These are phyloP conservation scores for Umbilicaria muhlenbergii DNA, from an alignment of 495 filamentous ascomycete genomes.

Conservation along the genomic window DNA sequence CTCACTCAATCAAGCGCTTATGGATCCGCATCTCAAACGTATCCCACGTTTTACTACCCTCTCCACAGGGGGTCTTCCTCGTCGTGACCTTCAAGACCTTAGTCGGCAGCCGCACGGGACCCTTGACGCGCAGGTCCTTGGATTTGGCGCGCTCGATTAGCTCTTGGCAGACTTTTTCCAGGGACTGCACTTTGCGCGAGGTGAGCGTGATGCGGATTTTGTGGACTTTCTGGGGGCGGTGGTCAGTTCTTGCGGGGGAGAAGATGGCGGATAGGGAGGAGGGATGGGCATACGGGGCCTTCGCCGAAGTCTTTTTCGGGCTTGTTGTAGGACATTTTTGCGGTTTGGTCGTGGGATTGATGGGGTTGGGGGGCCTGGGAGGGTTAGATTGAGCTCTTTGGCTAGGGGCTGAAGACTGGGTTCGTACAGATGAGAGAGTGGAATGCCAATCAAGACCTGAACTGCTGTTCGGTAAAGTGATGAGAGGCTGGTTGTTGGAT, in stretches of 20 bases:
- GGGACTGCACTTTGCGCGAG: conserved; percentile 75
- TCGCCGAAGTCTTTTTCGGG: conserved; percentile 88
- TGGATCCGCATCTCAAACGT: conserved; percentile 98
- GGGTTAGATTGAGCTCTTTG: no score
- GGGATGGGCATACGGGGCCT: conserved; percentile 42
- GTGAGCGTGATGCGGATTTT: conserved; percentile 98
- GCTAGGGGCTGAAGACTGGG: background rate
- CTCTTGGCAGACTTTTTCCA: conserved; percentile 97
- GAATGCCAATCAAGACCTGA: conserved; percentile 44
- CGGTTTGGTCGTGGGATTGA: conserved; percentile 2
- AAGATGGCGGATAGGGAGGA: background rate
- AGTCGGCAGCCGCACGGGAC: conserved; percentile 96
- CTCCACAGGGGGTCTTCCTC: conserved; percentile 93
- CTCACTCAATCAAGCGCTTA: conserved; percentile 91
- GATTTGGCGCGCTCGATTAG: conserved; percentile 96
- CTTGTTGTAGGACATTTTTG: conserved; percentile 89
- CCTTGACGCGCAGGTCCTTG: conserved; percentile 97
- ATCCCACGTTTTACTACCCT: conserved; percentile 99
- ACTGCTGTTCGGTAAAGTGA: conserved; percentile 68
- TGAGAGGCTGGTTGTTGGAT: conserved; percentile 40
- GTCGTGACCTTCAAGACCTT: conserved; percentile 94
- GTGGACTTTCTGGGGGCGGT: conserved; percentile 64
- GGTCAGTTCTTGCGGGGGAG: background rate
- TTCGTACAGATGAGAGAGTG: conserved; percentile 6
- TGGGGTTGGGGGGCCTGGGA: no score